These are phyloP conservation scores for Fusarium praegraminearum DNA, from an alignment of 2,329 filamentous ascomycete species.

Conservation along the genomic window DNA sequence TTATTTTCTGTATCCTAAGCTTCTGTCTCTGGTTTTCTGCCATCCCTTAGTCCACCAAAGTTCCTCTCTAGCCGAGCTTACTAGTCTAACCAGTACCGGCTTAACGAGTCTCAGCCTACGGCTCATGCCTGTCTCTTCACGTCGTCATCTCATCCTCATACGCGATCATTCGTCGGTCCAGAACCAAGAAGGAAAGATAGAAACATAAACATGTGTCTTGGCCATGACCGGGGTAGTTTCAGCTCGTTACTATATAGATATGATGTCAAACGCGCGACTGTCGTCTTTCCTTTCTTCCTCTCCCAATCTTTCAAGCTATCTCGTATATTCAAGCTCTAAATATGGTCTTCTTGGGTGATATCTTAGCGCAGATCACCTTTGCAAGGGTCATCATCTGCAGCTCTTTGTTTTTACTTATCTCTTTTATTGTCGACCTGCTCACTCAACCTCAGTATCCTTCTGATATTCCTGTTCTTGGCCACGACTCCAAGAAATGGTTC, in stretches of 20 bases:
- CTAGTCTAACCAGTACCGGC: background rate
- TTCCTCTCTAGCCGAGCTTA: background rate
- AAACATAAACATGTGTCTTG: background rate
- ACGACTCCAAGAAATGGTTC: conserved; percentile 50
- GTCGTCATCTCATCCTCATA: background rate
- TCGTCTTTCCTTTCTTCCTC: background rate
- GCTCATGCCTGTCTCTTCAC: background rate
- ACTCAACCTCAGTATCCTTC: conserved; percentile 56
- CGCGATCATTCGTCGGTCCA: background rate
- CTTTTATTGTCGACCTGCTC: conserved; percentile 56
- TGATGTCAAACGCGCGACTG: background rate
- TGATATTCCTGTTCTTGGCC: conserved; percentile 57
- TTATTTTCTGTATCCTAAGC: too few relatives aligned
- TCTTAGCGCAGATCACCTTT: conserved; percentile 50
- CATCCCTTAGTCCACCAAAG: background rate
- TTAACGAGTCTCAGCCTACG: background rate
- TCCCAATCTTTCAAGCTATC: background rate
- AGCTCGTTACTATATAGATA: background rate
- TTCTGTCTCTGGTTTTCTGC: too few relatives aligned
- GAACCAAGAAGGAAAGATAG: background rate
- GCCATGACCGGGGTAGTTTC: background rate
- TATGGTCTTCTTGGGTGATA: conserved; percentile 22
- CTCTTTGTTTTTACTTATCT: conserved; percentile 52
- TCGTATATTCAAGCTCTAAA: background rate
- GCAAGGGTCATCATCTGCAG: conserved; percentile 47